Evolutionary conservation across 1,284 basidiomycete genomes (phyloP), one percentile per base, ranked within the genome.

Genomic region (Sporisorium reilianum): DNA sequence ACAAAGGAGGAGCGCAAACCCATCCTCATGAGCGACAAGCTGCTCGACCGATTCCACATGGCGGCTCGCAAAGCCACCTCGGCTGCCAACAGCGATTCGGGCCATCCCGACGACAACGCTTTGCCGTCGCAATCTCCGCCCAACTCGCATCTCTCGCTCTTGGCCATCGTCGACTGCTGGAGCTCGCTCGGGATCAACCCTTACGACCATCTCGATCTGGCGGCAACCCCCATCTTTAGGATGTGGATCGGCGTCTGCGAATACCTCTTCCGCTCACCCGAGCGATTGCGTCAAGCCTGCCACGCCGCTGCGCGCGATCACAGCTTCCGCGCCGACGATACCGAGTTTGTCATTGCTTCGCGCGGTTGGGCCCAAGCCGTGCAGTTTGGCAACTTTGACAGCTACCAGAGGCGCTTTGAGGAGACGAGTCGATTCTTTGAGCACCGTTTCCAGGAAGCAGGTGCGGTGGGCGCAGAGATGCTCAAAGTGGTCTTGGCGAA

Each of bases 101-200:
- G 76, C 44, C 55, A 70, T n/a, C 55, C 28, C 16, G 58, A 55
- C 16, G 34, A 57, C 2, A 41, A 45, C n/a, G 34, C 55, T 10
- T 36, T 51, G 11, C 18, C 59, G 8, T 22, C 55, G 3, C 42
- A 65, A 20, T 54, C 68, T 11, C 81, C 85, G 8, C 89, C 89
- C 34, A 99, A 99, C 85, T 97, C 94, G 12, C 97, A 99, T 85
- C 90, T 99, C 56, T 92, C 94, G 10, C 88, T 99, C n/a, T 89
- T 99, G 46, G 95, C 95, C 18, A 99, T 99, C 93, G 97, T 98
- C 34, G 97, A 99, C 86, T 97, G 94, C 83, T 99, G 96, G 97
- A 91, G 93, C 11, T 89, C 89, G 50, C 90, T 98, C 57, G 88
- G 88, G 5, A 95, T 98, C 83, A 90, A 93, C 62, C 97, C 96